A percentile compares a stretch with the other conserved stretches of the same genome.
Evolutionary conservation across 331 rosid genomes (phyloP).

Genomic region (Prunus yedoensis): DNA sequence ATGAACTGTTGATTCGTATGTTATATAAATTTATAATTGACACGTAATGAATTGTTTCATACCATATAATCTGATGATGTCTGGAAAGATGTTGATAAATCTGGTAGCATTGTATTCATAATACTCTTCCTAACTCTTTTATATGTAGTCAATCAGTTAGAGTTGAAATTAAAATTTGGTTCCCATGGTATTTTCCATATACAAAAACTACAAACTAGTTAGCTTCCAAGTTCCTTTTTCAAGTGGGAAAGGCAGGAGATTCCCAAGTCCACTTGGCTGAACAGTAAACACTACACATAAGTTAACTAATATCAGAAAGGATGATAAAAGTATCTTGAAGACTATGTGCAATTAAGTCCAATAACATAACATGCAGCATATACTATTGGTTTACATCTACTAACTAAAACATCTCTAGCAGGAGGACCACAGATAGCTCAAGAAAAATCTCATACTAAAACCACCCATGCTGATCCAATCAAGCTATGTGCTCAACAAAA

Average conservation of each 20-base stretch:
- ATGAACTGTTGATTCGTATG: too few species aligned
- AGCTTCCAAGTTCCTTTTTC: background rate
- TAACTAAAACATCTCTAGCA: background rate
- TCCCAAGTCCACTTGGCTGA: background rate
- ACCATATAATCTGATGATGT: too few species aligned
- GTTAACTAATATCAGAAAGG: background rate
- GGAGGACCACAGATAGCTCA: slow-evolving; percentile 1
- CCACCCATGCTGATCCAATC: background rate
- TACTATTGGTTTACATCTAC: background rate
- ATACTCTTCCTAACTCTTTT: background rate
- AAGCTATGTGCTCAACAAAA: background rate
- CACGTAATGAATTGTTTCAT: fast-evolving
- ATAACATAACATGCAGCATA: background rate
- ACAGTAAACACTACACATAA: background rate
- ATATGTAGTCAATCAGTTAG: background rate
- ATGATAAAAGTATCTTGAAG: background rate
- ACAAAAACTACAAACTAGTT: background rate
- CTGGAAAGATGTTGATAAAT: background rate
- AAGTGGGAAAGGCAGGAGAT: background rate
- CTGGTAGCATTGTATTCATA: background rate
- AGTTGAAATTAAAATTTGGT: background rate
- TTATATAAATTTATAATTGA: too few species aligned
- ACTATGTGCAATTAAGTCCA: background rate
- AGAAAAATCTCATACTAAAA: background rate
- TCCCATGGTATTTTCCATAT: too few species aligned